Evolutionary conservation across 2,329 filamentous ascomycete genomes (phyloP), one percentile per base, ranked within the genome.

Genomic region (Cytospora paraplurivora): DNA sequence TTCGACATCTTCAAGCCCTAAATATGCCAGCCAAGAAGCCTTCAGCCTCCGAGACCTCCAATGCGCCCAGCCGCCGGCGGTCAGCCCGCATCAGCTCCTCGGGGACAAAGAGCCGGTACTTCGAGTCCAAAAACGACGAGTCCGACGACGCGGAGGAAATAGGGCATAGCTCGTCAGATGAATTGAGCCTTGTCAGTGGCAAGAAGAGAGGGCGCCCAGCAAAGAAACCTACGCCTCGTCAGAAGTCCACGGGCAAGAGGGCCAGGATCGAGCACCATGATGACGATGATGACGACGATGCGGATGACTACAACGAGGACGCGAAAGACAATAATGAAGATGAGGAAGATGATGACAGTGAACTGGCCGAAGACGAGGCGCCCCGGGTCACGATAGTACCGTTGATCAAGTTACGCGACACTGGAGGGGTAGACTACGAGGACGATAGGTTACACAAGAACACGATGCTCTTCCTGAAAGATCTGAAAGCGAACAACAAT

Each of bases 401-500:
- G 1, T 69, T 77, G 32, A 76, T 77, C 47, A 70, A 78, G 67
- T 68, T 81, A 41, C 76, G 79, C 27, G 76, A 77, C 17, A 71
- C 73, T 0, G 76, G 74, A 5, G 78, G 76, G 13, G 71, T 80
- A 15, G 75, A 80, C 2, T 88, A 88, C 64, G 76, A 78, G 38
- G 82, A 85, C 44, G 73, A 79, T 27, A 80, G 75, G 33, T 65
- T 88, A 5, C 85, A 88, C 68, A 77, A 77, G 34, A 88, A 88
- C 65, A 87, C 85, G 0, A 66, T 87, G 53, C 73, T 80, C 1
- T 88, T 88, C 68, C 76, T 88, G 47, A 76, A 74, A 49, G 85
- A 88, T 59, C 77, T 88, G 44, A 86, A 84, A 70, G 81, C 77
- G 13, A 84, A 88, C 69, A 88, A 88, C 68, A 76, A 81, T 64